Percentiles rank a stretch among this genome's conserved stretches.
Conservation (phyloP, 495 filamentous ascomycete species). For the Hypoxylon cercidicola region DNA sequence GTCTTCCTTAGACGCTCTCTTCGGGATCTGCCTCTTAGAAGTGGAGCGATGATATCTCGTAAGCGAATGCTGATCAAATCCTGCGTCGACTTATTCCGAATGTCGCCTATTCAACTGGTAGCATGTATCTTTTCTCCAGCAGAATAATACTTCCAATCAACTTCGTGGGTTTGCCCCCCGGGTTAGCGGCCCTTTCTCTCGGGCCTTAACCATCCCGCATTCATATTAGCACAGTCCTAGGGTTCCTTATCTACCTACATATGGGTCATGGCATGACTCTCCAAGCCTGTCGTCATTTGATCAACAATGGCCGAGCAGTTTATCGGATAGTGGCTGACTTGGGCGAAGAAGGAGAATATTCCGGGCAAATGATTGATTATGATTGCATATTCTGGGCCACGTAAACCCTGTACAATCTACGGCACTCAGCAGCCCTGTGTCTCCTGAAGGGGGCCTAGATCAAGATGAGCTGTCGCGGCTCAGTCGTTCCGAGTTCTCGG, state of each 20-base stretch:
- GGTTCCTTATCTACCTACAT: constrained; percentile 33
- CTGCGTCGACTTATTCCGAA: constrained; percentile 10
- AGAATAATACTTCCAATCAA: constrained; percentile 13
- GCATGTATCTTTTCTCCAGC: constrained; percentile 6
- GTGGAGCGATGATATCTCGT: constrained; percentile 9
- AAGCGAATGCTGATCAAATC: background rate
- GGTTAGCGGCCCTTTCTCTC: constrained; percentile 15
- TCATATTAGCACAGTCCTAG: constrained; percentile 29
- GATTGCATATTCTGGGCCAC: constrained; percentile 39
- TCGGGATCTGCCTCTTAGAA: background rate
- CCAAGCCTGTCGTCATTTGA: constrained; percentile 27
- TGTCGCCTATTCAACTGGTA: constrained; percentile 11
- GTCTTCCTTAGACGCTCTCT: background rate
- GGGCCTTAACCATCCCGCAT: constrained; percentile 30
- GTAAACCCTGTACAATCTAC: constrained; percentile 42
- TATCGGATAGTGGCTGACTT: constrained; percentile 38
- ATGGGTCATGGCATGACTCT: constrained; percentile 40
- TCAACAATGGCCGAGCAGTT: constrained; percentile 22
- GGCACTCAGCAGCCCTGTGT: constrained; percentile 41
- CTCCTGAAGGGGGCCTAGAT: constrained; percentile 38
- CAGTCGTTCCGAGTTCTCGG: constrained; percentile 20
- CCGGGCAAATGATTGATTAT: constrained; percentile 30
- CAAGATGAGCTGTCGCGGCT: constrained; percentile 29
- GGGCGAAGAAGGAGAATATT: constrained; percentile 35
- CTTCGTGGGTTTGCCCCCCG: constrained; percentile 8